These are phyloP conservation scores for Paracoccidioides brasiliensis DNA, from an alignment of 2,329 filamentous ascomycete species.

Conservation along the genomic window DNA sequence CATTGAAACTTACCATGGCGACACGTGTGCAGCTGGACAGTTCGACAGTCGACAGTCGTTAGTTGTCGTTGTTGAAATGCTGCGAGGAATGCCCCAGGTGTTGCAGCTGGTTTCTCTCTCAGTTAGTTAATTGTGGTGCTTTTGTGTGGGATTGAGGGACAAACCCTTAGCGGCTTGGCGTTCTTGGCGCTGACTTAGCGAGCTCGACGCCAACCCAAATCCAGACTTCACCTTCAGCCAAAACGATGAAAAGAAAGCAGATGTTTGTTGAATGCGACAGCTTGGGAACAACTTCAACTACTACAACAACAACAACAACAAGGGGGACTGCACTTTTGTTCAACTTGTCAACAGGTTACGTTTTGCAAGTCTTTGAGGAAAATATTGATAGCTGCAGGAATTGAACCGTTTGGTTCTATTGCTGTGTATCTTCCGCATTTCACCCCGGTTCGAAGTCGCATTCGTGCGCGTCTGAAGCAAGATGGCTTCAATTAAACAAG, in stretches of 20 bases:
- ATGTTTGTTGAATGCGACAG: background rate
- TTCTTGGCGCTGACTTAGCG: conserved; percentile 21
- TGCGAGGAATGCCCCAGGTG: conserved; percentile 1
- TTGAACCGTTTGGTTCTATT: no score
- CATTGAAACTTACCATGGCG: conserved; percentile 36
- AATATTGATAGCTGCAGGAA: no score
- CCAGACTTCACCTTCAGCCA: background rate
- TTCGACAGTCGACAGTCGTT: conserved; percentile 21
- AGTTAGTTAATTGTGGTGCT: background rate
- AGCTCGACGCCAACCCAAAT: conserved; percentile 11
- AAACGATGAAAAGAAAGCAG: background rate
- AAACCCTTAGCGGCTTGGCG: conserved; percentile 27
- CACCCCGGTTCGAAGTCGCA: conserved; percentile 26
- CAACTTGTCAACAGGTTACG: no score
- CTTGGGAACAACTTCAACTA: no score
- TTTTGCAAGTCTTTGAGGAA: no score
- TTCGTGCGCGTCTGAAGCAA: conserved; percentile 34
- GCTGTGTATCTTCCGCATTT: background rate
- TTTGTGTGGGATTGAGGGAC: conserved; percentile 23
- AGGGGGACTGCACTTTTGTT: no score
- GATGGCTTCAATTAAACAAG: conserved; percentile 78
- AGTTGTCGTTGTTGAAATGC: conserved; percentile 1
- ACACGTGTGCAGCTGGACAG: conserved; percentile 28
- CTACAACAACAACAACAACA: no score
- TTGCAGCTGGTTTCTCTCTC: background rate